Evolutionary conservation across 805 yeast species (phyloP), one percentile per base, ranked within the genome.

Genomic region (Hanseniaspora occidentalis): DNA sequence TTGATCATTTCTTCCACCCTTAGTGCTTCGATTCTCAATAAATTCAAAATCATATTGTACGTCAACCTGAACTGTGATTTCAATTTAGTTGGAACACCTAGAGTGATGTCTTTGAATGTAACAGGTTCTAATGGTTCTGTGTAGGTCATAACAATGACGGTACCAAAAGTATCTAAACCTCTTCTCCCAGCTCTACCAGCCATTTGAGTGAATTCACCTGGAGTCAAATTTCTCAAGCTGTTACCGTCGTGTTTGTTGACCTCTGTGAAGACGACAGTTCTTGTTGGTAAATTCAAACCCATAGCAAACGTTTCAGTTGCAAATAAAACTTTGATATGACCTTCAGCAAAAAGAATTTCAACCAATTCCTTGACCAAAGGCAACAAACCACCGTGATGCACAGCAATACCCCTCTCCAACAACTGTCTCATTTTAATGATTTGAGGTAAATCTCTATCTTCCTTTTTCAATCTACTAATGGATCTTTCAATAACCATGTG

Each of bases 181-280:
- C 98, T 77, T 64, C 98, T 77, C 45, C 98, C 98, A 0, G 98
- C 98, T 60, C 98, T 74, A 35, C 98, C 98, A 0, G 96, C 88
- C 98, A 92, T 92, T 62, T 89, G 98, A 0, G 97, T 92, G 57
- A 89, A 92, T 58, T 92, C 98, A 41, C 98, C 98, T 0, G 98
- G 96, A 8, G 80, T 69, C 45, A 92, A 67, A 53, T 80, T 74
- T 60, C 98, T 71, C 60, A 84, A 77, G 0, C 73, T 73, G 23
- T 77, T 71, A 36, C 97, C 97, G 56, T 92, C 98, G 57, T 89
- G 95, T 54, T 92, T 92, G 48, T 89, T 66, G 38, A 81, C 64
- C 36, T 81, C 84, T 46, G 85, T 74, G 58, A 92, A 92, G 1
- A 89, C 88, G 26, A 92, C 98, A 0, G 98, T 92, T 63, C 95